These are phyloP conservation scores for Solanum appendiculatum DNA, from an alignment of 257 asterid species.

Conservation along the genomic window DNA sequence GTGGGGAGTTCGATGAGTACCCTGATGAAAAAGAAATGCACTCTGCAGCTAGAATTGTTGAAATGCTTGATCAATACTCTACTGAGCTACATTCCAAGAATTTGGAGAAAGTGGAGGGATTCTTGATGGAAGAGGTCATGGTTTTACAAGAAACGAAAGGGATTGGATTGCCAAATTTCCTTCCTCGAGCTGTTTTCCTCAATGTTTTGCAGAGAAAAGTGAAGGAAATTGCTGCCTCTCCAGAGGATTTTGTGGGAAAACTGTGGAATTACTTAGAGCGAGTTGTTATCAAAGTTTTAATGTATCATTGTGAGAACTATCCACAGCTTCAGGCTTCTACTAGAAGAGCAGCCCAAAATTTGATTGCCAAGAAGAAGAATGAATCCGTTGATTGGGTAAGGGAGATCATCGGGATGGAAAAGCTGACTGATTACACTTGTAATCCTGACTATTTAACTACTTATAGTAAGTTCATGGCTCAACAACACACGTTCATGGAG, in stretches of 20 bases:
- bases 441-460: background rate
- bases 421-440: background rate
- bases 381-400: background rate
- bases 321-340: background rate
- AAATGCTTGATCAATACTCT: slow-evolving; percentile 4
- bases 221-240: background rate
- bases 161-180: slow-evolving; percentile 3
- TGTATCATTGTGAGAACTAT: background rate
- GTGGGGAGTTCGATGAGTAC: slow-evolving; percentile 8
- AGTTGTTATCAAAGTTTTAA: background rate
- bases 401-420: background rate
- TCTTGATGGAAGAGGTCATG: background rate
- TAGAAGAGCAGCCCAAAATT: background rate
- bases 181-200: background rate
- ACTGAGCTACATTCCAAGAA: background rate
- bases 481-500: background rate
- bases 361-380: background rate
- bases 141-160: background rate
- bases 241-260: background rate
- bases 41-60: slow-evolving; percentile 2
- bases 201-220: background rate
- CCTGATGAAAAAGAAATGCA: background rate
- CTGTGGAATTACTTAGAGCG: background rate
- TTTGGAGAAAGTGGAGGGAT: background rate
- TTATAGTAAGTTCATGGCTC: background rate